These are phyloP conservation scores for Ambrosiella beaveri DNA, from an alignment of 2,329 filamentous ascomycete species.

Conservation along the genomic window DNA sequence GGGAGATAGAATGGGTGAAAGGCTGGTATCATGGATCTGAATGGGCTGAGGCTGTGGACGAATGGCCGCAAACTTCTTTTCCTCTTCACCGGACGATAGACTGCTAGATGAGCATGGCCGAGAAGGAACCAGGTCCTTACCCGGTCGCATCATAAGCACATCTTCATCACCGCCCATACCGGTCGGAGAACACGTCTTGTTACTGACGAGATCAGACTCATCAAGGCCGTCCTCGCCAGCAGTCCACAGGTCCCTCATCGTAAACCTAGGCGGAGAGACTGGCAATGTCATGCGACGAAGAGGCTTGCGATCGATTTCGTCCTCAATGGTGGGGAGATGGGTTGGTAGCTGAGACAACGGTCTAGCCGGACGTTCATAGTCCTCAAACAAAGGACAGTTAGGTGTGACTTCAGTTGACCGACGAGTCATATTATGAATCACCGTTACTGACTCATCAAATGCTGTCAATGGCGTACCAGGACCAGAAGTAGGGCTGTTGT, in stretches of 20 bases:
- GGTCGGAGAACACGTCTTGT: constrained; percentile 5
- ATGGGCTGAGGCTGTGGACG: not conserved
- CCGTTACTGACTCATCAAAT: constrained; percentile 9
- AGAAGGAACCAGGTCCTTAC: not conserved
- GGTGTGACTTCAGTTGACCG: constrained; percentile 9
- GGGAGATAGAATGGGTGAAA: not conserved
- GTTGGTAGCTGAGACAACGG: constrained; percentile 5
- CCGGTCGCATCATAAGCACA: constrained; percentile 8
- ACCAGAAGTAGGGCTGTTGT: constrained; percentile 7
- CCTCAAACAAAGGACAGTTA: constrained; percentile 1
- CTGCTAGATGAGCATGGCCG: not conserved
- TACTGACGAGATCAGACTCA: constrained; percentile 3
- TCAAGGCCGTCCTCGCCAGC: constrained; percentile 4
- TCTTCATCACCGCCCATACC: constrained; percentile 4
- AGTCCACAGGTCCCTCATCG: constrained; percentile 11
- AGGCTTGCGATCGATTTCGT: constrained; percentile 10
- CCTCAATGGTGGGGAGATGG: constrained; percentile 7
- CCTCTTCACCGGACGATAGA: not conserved
- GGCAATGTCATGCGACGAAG: constrained; percentile 12
- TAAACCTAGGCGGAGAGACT: constrained; percentile 10
- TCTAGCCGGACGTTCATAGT: not conserved
- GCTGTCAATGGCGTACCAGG: constrained; percentile 6
- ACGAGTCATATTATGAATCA: constrained; percentile 10
- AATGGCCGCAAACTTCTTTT: not conserved
- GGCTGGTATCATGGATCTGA: not conserved